Evolutionary conservation across 441 rosid genomes (phyloP), one percentile per base, ranked within the genome.

Genomic region (Croton setiger): DNA sequence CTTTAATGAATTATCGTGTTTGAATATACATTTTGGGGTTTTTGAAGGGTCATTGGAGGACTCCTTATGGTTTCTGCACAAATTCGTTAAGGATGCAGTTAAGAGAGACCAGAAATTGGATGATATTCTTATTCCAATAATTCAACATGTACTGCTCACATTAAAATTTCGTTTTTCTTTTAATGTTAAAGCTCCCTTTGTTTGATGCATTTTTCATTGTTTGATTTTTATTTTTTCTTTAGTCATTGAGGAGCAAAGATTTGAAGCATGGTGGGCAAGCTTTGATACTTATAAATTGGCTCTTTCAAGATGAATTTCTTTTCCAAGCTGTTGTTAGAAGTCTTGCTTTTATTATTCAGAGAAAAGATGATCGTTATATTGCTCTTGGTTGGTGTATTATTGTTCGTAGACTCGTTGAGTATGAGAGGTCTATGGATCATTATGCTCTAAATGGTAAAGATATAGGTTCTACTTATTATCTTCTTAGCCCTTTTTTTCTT

Each of bases 371-470:
- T 49, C 90, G 78, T 21, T 87, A 81, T 70, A 54, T 91, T 18
- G 82, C 84, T 57, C 85, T 91, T 74, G 98, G 97, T n/a, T 91
- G 98, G 98, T 91, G 97, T 78, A 76, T 76, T 20, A 87, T 93
- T 72, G 82, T 89, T n/a, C 89, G 96, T 0, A 51, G 72, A 47
- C 83, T 91, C 66, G 67, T 86, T 69, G 93, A 88, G 71, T 80
- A 72, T 17, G 97, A 87, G 70, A 81, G 55, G 70, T 63, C 53
- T 13, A 72, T 64, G 65, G 88, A 84, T 68, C 89, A 81, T 44
- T 68, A 75, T 67, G 66, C 75, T 23, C 60, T 89, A 71, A 79
- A 80, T 73, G 98, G 97, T 91, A 78, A 79, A 64, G 21, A 21
- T 44, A 39, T n/a, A 27, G 41, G n/a, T 58, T 63, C 20, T 67